Evolutionary conservation across 2,329 filamentous ascomycete genomes (phyloP).

Genomic region (Clarireedia sp.): DNA sequence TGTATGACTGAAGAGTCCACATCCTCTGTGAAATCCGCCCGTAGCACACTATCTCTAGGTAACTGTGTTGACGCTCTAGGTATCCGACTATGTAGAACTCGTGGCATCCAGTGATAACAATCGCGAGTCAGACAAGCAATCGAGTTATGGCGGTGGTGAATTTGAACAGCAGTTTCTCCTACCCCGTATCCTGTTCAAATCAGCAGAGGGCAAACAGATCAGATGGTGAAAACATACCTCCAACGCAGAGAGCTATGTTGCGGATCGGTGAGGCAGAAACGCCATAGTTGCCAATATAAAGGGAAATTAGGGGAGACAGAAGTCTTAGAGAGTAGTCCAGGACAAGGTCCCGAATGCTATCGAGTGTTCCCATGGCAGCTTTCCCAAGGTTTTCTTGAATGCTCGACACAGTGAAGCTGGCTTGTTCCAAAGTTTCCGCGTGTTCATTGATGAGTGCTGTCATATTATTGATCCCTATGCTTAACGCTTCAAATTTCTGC

Average conservation of each 20-base stretch:
- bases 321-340: conserved; percentile 18
- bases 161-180: conserved; percentile 6
- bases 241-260: conserved; percentile 18
- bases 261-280: conserved; percentile 18
- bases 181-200: conserved; percentile 2
- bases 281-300: conserved; percentile 22
- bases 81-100: background rate
- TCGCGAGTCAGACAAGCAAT: background rate
- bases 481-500: conserved; percentile 20
- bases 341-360: conserved; percentile 11
- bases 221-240: conserved; percentile 11
- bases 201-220: background rate
- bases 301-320: conserved; percentile 9
- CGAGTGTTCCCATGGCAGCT: conserved; percentile 16
- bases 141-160: background rate
- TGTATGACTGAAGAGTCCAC: too few relatives aligned
- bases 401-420: conserved; percentile 15
- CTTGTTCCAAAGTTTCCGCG: conserved; percentile 19
- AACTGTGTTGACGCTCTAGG: conserved; percentile 1
- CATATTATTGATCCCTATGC: conserved; percentile 18
- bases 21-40: too few relatives aligned
- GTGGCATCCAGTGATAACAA: conserved; percentile 4
- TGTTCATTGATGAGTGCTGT: conserved; percentile 22
- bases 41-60: conserved; percentile 4
- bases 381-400: conserved; percentile 23